phyloP scores from a whole-genome alignment of 345 rosid genomes.

The Ceriops decandra region DNA sequence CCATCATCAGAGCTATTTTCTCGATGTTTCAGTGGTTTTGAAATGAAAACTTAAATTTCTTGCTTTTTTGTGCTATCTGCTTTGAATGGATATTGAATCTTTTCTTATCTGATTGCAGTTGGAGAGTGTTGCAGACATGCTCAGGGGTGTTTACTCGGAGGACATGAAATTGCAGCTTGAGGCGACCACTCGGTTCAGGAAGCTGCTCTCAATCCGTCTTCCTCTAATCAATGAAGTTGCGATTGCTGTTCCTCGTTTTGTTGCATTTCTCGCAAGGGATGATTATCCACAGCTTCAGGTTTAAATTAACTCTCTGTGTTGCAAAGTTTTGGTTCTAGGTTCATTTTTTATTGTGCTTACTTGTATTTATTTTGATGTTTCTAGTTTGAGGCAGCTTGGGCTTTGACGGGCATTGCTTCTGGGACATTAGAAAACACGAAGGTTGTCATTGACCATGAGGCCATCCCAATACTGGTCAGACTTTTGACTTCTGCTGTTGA shows the following conservation, averaged over 20 bases:
- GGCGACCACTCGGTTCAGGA: slow-evolving; percentile 27
- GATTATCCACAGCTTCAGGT: slow-evolving; percentile 36
- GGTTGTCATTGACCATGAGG: slow-evolving; percentile 29
- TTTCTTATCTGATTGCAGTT: slow-evolving; percentile 13
- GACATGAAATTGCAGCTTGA: slow-evolving; percentile 19
- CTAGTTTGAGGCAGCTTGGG: slow-evolving; percentile 34
- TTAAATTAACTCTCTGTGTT: not conserved
- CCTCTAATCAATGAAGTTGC: slow-evolving; percentile 32
- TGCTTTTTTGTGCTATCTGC: not conserved
- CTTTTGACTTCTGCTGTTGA: slow-evolving; percentile 24
- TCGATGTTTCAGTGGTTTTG: not conserved
- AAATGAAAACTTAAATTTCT: not conserved
- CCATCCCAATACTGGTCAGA: slow-evolving; percentile 25
- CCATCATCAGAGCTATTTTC: not conserved
- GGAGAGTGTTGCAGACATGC: slow-evolving; percentile 22
- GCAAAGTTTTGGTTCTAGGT: not conserved
- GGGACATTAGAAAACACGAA: slow-evolving; percentile 31
- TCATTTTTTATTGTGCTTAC: not conserved
- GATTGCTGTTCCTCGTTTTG: slow-evolving; percentile 29
- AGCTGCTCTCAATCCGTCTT: slow-evolving; percentile 24
- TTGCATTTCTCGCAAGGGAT: slow-evolving; percentile 26
- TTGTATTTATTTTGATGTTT: not conserved
- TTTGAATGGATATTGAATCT: not conserved
- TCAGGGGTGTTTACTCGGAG: slow-evolving; percentile 24
- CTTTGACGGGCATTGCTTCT: slow-evolving; percentile 28